phyloP scores from a whole-genome alignment of 176 grass and related monocot species.

The Olyra latifolia region DNA sequence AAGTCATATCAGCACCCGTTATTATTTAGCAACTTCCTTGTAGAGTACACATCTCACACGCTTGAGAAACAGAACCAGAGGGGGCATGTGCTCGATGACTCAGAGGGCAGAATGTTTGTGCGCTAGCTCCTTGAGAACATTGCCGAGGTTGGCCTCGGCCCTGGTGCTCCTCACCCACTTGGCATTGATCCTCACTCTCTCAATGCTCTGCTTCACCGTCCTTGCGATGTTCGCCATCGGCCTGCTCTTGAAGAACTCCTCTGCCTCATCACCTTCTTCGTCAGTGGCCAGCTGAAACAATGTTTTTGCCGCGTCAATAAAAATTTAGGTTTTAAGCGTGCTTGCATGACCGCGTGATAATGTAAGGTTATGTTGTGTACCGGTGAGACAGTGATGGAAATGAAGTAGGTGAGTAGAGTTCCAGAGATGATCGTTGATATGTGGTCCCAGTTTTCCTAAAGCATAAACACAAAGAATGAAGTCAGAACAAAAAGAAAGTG shows the following conservation, averaged over 20 bases:
- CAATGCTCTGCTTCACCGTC: constrained; percentile 88
- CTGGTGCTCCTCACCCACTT: constrained; percentile 76
- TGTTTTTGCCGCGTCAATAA: neutral
- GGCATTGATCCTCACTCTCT: constrained; percentile 76
- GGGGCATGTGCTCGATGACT: neutral
- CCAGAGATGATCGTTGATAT: constrained; percentile 78
- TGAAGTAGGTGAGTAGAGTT: constrained; percentile 64
- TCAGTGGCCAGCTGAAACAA: constrained; percentile 65
- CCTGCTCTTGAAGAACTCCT: constrained; percentile 76
- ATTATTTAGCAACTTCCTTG: neutral
- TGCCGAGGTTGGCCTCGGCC: constrained; percentile 53
- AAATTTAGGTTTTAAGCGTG: neutral
- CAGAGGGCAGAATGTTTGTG: constrained; percentile 34
- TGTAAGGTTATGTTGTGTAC: constrained; percentile 22
- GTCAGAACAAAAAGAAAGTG: constrained; percentile 18
- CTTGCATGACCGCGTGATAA: neutral
- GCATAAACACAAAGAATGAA: neutral
- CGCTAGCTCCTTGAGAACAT: constrained; percentile 49
- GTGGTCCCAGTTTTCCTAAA: constrained; percentile 92
- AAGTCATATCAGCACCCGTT: neutral
- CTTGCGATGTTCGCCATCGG: constrained; percentile 65
- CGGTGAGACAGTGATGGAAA: constrained; percentile 54
- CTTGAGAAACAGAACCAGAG: neutral
- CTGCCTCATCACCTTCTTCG: constrained; percentile 69
- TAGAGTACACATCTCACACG: neutral